A percentile compares a stretch with the other conserved stretches of the same genome.
These are phyloP conservation scores for Aspergillus piperis DNA, from an alignment of 2,329 filamentous ascomycete genomes.

Conservation along the genomic window DNA sequence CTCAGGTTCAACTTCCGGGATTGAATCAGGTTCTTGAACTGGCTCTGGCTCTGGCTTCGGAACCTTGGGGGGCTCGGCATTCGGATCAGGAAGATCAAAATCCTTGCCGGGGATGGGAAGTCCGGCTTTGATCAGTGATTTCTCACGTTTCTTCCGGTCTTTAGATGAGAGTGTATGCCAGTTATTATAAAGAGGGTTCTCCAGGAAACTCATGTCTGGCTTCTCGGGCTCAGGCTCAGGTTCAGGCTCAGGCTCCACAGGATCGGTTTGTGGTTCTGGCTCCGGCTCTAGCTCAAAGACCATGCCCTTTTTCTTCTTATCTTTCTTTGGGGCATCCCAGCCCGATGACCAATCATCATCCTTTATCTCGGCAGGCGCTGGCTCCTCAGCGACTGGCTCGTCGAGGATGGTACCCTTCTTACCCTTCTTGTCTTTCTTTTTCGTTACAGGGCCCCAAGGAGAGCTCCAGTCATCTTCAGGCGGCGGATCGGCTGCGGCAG, in stretches of 20 bases:
- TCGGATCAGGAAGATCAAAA: slow-evolving; percentile 26
- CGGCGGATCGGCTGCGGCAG: slow-evolving; percentile 28
- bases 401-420: slow-evolving; percentile 32
- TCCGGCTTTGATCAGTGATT: slow-evolving; percentile 17
- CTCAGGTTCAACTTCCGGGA: slow-evolving; percentile 11
- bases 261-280: slow-evolving; percentile 22
- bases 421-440: slow-evolving; percentile 33
- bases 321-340: slow-evolving; percentile 30
- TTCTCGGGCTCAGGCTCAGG: slow-evolving; percentile 18
- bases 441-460: too few species aligned
- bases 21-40: slow-evolving; percentile 19
- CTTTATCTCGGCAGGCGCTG: slow-evolving; percentile 26
- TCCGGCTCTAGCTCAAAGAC: slow-evolving; percentile 33
- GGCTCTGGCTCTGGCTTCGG: slow-evolving; percentile 26
- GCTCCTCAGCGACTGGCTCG: slow-evolving; percentile 18
- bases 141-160: slow-evolving; percentile 24
- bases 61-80: slow-evolving; percentile 10
- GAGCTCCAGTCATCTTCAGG: slow-evolving; percentile 38
- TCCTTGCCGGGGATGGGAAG: slow-evolving; percentile 29
- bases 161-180: slow-evolving; percentile 16
- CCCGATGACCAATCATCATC: slow-evolving; percentile 29
- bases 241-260: slow-evolving; percentile 28
- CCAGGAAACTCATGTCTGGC: too few species aligned
- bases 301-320: slow-evolving; percentile 33
- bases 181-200: too few species aligned